A percentile compares a stretch with the other conserved stretches of the same genome.
These are phyloP conservation scores for Flaveria sonorensis DNA, from an alignment of 129 eudicot genomes.

Conservation along the genomic window DNA sequence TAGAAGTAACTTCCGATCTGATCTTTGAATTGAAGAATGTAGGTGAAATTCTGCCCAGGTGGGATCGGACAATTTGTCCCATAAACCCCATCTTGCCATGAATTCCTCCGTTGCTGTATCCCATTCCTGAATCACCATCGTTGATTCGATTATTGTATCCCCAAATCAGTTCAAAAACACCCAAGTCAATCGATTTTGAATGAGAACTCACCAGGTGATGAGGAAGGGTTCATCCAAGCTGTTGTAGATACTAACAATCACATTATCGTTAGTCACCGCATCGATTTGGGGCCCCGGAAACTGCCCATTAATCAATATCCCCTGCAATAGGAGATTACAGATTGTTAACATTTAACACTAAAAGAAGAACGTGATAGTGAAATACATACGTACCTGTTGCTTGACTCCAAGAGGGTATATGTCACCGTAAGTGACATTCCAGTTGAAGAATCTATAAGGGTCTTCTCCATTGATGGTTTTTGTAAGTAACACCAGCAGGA, in stretches of 20 bases:
- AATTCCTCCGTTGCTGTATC: conserved; percentile 61
- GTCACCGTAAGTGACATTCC: conserved; percentile 80
- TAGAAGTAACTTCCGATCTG: conserved; percentile 71
- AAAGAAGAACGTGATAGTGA: neutral
- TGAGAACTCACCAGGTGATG: conserved; percentile 48
- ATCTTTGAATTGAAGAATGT: conserved; percentile 63
- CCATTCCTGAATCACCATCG: conserved; percentile 51
- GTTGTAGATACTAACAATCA: conserved; percentile 54
- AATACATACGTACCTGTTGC: conserved; percentile 47
- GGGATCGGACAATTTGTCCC: conserved; percentile 78
- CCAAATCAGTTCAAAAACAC: too few relatives aligned
- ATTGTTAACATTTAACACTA: too few relatives aligned
- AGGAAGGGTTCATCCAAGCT: conserved; percentile 63
- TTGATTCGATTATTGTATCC: neutral
- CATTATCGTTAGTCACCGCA: conserved; percentile 60
- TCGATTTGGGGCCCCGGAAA: conserved; percentile 68
- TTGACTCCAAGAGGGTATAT: conserved; percentile 70
- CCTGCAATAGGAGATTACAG: conserved; percentile 33
- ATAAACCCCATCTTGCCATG: conserved; percentile 79
- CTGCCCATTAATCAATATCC: conserved; percentile 68
- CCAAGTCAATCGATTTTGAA: too few relatives aligned
- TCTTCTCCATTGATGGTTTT: conserved; percentile 46
- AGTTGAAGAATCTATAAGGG: conserved; percentile 54
- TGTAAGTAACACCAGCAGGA: conserved; percentile 18
- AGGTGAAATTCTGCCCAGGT: conserved; percentile 65